A percentile compares a stretch with the other conserved stretches of the same genome.
Evolutionary conservation across 2,329 filamentous ascomycete species (phyloP).

Genomic region (Fusarium luffae): DNA sequence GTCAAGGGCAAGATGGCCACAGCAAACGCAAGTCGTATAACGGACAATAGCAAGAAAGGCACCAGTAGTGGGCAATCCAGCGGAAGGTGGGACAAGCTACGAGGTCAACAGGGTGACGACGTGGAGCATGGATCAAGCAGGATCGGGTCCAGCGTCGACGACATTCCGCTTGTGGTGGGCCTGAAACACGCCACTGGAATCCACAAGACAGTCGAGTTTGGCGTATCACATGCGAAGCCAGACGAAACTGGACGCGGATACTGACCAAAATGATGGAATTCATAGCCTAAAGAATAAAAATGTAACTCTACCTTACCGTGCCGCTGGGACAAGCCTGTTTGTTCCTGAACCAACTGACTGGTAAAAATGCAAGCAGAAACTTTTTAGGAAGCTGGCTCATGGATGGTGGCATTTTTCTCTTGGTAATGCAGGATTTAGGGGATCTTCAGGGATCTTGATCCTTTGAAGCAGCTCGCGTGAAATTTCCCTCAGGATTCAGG

Average conservation of each 20-base stretch:
- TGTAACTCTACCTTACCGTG: background rate
- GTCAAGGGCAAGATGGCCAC: constrained; percentile 30
- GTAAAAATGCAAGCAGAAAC: background rate
- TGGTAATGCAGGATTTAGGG: background rate
- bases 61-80: background rate
- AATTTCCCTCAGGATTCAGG: background rate
- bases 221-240: constrained; percentile 1
- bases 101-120: constrained; percentile 33
- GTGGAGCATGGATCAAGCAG: constrained; percentile 31
- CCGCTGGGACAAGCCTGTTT: background rate
- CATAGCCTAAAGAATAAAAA: background rate
- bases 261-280: background rate
- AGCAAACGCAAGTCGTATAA: constrained; percentile 8
- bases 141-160: constrained; percentile 42
- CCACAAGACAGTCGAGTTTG: constrained; percentile 26
- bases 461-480: background rate
- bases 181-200: constrained; percentile 4
- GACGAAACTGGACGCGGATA: background rate
- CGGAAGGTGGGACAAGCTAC: constrained; percentile 30
- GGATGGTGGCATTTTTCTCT: background rate
- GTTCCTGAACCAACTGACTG: constrained; percentile 2
- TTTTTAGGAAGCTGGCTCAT: background rate
- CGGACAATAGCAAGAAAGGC: background rate
- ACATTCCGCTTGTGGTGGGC: constrained; percentile 42
- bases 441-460: constrained; percentile 1